phyloP scores from a whole-genome alignment of 768 basidiomycete genomes.

The Cystofilobasidium macerans region DNA sequence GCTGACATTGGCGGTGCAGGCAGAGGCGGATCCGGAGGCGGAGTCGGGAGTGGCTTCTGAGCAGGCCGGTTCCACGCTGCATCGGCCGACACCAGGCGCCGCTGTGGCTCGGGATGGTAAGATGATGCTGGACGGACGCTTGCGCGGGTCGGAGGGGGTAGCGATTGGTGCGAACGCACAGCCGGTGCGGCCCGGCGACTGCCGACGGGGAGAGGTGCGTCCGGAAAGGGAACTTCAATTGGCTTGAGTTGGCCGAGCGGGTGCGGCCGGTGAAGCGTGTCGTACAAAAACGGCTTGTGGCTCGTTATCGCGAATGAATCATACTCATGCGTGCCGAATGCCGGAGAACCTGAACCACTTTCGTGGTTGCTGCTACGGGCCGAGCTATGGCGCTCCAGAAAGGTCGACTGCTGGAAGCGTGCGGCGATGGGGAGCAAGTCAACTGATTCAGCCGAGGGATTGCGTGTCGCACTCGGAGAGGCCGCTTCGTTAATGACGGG shows the following conservation, averaged over 20 bases:
- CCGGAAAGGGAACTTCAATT: constrained; percentile 3
- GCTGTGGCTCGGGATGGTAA: background rate
- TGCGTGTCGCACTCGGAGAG: too few relatives aligned
- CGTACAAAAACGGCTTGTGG: constrained; percentile 26
- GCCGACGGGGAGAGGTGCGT: too few relatives aligned
- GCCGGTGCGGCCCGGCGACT: background rate
- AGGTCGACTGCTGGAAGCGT: constrained; percentile 69
- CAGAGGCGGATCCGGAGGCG: constrained; percentile 22
- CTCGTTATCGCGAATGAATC: background rate
- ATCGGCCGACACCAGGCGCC: constrained; percentile 50
- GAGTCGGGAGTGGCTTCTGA: constrained; percentile 44
- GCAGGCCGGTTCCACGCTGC: constrained; percentile 58
- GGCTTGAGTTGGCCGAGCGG: constrained; percentile 11
- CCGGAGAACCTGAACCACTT: constrained; percentile 3
- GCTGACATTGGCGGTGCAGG: constrained; percentile 27
- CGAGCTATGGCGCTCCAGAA: background rate
- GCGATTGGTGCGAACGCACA: constrained; percentile 32
- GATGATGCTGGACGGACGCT: background rate
- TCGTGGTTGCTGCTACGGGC: constrained; percentile 17
- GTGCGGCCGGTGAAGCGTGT: constrained; percentile 26
- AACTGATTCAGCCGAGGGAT: constrained; percentile 52
- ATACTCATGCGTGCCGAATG: background rate
- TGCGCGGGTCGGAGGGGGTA: constrained; percentile 31
- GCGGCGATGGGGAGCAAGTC: constrained; percentile 81
- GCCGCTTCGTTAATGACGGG: too few relatives aligned